phyloP scores from a whole-genome alignment of 768 basidiomycete genomes.

The Leccinum disarticulatum region DNA sequence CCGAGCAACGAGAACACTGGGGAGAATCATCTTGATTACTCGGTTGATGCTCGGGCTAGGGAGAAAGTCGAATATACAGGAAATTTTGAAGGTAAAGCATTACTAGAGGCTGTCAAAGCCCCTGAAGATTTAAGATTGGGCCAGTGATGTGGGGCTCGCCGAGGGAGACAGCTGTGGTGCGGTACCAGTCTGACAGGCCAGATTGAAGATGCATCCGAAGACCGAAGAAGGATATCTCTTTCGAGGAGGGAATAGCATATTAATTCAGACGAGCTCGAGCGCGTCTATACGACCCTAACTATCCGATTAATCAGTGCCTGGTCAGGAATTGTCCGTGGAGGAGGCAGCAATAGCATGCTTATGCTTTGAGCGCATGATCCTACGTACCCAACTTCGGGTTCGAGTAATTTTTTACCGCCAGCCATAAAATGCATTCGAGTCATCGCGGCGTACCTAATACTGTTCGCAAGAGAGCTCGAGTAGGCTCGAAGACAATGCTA shows the following conservation, averaged over 20 bases:
- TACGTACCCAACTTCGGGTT: too few species aligned
- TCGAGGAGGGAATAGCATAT: not conserved
- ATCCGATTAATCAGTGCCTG: too few species aligned
- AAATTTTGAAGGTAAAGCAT: not conserved
- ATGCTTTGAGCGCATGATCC: too few species aligned
- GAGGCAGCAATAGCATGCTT: too few species aligned
- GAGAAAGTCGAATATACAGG: not conserved
- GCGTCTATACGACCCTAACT: too few species aligned
- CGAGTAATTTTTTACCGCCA: too few species aligned
- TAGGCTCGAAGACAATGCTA: not conserved
- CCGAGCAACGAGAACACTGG: not conserved
- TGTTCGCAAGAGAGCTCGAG: not conserved
- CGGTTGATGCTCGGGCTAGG: not conserved
- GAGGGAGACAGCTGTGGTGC: not conserved
- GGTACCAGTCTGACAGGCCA: not conserved
- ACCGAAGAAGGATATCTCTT: not conserved
- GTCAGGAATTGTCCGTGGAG: too few species aligned
- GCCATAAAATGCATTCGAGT: not conserved
- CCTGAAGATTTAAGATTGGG: not conserved
- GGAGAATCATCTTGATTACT: conserved; percentile 8
- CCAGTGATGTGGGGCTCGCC: not conserved
- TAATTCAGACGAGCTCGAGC: too few species aligned
- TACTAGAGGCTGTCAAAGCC: not conserved
- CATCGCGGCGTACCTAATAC: not conserved
- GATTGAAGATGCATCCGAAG: not conserved